phyloP scores from a whole-genome alignment of 2,329 filamentous ascomycete species.

The Fusarium gaditjirri region DNA sequence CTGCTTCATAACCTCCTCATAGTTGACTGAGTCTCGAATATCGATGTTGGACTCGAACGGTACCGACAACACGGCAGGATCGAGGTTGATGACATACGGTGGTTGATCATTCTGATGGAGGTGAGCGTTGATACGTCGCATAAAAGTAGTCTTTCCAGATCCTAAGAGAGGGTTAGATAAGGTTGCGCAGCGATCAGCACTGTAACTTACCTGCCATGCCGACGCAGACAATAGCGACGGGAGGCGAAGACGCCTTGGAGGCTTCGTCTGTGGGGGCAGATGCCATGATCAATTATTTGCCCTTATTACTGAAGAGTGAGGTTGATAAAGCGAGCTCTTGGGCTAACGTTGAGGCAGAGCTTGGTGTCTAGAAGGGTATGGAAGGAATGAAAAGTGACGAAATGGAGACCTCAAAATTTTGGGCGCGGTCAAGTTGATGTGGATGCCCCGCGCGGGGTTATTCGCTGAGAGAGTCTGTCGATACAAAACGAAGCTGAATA shows the following conservation, averaged over 20 bases:
- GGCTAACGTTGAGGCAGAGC: background rate
- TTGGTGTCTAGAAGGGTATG: background rate
- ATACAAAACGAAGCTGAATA: conserved; percentile 11
- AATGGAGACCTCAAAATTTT: conserved; percentile 41
- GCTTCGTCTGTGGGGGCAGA: conserved; percentile 47
- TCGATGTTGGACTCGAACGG: conserved; percentile 98
- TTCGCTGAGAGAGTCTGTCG: conserved; percentile 31
- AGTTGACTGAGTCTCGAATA: conserved; percentile 98
- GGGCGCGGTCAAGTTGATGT: conserved; percentile 25
- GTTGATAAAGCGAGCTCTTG: background rate
- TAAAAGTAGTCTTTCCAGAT: conserved; percentile 99
- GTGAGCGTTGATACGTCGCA: conserved; percentile 96
- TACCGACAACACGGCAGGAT: conserved; percentile 91
- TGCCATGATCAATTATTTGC: conserved; percentile 44
- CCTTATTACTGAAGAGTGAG: background rate
- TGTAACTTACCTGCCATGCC: conserved; percentile 85
- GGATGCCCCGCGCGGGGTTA: conserved; percentile 46
- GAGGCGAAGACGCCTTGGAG: conserved; percentile 54
- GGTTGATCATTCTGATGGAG: conserved; percentile 83
- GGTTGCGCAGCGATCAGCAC: background rate
- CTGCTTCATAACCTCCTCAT: conserved; percentile 99
- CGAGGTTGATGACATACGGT: conserved; percentile 96
- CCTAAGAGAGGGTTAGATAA: conserved; percentile 57
- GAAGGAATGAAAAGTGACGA: conserved; percentile 32
- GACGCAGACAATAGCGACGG: conserved; percentile 88